Conservation (phyloP, 164 flowering plant genomes). For the Magnolia sinica region DNA sequence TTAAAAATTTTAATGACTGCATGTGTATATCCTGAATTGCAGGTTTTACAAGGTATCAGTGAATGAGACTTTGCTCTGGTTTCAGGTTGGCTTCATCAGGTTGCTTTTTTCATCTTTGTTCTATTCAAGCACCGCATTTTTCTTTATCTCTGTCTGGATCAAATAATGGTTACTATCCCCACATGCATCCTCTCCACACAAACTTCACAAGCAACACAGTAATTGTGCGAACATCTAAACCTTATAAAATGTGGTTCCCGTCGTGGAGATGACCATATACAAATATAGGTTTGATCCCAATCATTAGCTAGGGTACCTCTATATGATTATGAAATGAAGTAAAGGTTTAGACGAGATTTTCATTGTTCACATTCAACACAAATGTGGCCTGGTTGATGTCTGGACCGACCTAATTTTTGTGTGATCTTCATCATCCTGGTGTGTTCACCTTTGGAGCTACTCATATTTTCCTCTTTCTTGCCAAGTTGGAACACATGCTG, state of each 20-base stretch:
- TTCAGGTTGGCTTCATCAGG: constrained; percentile 98
- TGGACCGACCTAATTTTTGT: neutral
- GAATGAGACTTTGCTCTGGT: constrained; percentile 80
- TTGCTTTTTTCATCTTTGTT: constrained; percentile 37
- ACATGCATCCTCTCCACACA: neutral
- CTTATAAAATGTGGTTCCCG: neutral
- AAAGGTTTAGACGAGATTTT: neutral
- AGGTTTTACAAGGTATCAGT: constrained; percentile 75
- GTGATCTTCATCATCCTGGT: neutral
- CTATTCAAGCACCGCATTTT: neutral
- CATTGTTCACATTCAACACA: neutral
- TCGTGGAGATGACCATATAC: neutral
- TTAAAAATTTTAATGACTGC: neutral
- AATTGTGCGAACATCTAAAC: neutral
- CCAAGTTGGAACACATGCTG: neutral
- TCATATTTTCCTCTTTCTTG: neutral
- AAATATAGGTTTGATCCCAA: neutral
- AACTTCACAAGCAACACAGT: neutral
- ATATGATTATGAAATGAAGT: neutral
- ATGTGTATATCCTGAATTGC: constrained; percentile 11
- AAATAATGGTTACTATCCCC: neutral
- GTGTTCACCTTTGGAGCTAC: neutral
- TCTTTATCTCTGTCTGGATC: neutral
- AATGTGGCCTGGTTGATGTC: no score
- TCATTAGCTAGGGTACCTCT: neutral